A percentile compares a stretch with the other conserved stretches of the same genome.
Evolutionary conservation across 2,329 filamentous ascomycete genomes (phyloP).

Genomic region (Calonectria hawksworthii): DNA sequence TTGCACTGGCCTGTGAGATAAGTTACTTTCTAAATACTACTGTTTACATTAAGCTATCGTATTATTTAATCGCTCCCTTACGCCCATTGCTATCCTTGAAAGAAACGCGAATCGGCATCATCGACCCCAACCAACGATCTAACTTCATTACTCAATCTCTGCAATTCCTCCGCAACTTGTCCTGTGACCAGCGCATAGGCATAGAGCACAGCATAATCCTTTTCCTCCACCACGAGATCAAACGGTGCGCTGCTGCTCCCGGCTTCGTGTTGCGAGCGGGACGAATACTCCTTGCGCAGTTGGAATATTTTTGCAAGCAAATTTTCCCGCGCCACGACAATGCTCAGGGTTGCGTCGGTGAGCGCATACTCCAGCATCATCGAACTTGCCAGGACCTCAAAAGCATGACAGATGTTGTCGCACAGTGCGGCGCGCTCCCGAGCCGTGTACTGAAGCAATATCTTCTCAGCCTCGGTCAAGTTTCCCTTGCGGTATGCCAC

Average conservation of each 20-base stretch:
- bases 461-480: slow-evolving; percentile 83
- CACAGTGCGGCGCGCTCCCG: slow-evolving; percentile 86
- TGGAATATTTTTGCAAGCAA: slow-evolving; percentile 89
- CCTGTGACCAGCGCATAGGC: slow-evolving; percentile 84
- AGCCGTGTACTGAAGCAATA: slow-evolving; percentile 82
- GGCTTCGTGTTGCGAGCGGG: slow-evolving; percentile 45
- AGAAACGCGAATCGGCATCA: slow-evolving; percentile 38
- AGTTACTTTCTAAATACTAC: neutral
- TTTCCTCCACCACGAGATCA: slow-evolving; percentile 68
- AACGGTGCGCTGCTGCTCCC: slow-evolving; percentile 28
- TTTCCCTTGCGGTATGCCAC: slow-evolving; percentile 85
- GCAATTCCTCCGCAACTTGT: slow-evolving; percentile 75
- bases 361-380: slow-evolving; percentile 95
- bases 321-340: slow-evolving; percentile 84
- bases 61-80: neutral
- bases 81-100: slow-evolving; percentile 11
- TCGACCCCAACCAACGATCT: slow-evolving; percentile 39
- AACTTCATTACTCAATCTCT: slow-evolving; percentile 67
- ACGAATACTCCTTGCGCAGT: slow-evolving; percentile 77
- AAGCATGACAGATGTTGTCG: slow-evolving; percentile 89
- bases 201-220: slow-evolving; percentile 92
- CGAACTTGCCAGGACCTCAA: slow-evolving; percentile 87
- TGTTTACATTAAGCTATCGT: neutral
- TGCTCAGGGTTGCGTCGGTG: slow-evolving; percentile 87
- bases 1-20: too few species aligned